These are phyloP conservation scores for Aspergillus jensenii DNA, from an alignment of 2,329 filamentous ascomycete species.

Conservation along the genomic window DNA sequence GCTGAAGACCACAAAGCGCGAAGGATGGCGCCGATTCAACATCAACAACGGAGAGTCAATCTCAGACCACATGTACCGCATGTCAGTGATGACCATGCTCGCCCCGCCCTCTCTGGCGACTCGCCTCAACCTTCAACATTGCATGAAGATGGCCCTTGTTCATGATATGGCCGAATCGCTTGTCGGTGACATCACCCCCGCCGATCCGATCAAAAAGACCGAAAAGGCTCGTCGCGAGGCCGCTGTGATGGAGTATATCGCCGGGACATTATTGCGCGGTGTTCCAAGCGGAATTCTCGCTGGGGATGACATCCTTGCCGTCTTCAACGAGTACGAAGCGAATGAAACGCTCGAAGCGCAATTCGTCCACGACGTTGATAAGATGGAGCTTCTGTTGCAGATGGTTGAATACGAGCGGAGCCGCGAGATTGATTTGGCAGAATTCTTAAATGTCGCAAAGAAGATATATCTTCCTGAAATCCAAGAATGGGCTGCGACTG, in stretches of 20 bases:
- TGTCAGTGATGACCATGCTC: constrained; percentile 94
- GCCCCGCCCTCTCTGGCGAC: constrained; percentile 72
- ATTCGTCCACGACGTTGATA: constrained; percentile 96
- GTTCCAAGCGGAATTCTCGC: constrained; percentile 67
- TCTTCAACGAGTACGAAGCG: constrained; percentile 97
- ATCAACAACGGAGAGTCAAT: constrained; percentile 81
- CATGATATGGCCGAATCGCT: constrained; percentile 97
- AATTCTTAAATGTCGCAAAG: constrained; percentile 78
- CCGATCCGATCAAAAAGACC: constrained; percentile 74
- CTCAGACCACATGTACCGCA: constrained; percentile 98
- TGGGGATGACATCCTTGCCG: constrained; percentile 68
- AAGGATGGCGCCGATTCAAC: constrained; percentile 90
- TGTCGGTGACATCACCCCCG: constrained; percentile 94
- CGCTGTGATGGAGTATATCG: constrained; percentile 89
- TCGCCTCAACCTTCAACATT: constrained; percentile 74
- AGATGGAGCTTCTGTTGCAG: constrained; percentile 91
- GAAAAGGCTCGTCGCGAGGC: constrained; percentile 89
- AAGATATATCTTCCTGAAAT: constrained; percentile 76
- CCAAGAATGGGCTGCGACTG: constrained; percentile 72
- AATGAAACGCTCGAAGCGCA: constrained; percentile 76
- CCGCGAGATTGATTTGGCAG: constrained; percentile 71
- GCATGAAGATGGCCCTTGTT: constrained; percentile 91
- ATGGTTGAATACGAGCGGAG: constrained; percentile 94
- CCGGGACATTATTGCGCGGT: constrained; percentile 67
- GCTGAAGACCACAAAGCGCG: constrained; percentile 93